Evolutionary conservation across 1,284 basidiomycete species (phyloP), one percentile per base, ranked within the genome.

Genomic region (Sanguinoderma infundibulare): DNA sequence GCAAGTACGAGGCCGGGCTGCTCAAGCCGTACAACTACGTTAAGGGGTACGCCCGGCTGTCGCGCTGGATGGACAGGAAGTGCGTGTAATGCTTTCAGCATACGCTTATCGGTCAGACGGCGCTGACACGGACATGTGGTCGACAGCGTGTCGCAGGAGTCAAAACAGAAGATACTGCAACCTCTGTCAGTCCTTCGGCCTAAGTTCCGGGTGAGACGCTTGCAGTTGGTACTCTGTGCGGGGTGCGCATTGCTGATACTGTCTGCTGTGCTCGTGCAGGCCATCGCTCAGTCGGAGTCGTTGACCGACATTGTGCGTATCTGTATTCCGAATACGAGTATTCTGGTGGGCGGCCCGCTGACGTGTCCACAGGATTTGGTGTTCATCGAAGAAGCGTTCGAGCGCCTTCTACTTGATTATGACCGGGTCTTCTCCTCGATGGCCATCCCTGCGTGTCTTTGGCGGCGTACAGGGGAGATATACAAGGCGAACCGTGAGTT

Each of bases 401-500:
- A 99, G 74, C 89, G 97, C 1, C 82, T 98, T 60, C 82, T 99
- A 62, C 86, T 98, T 20, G 96, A 98, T 72, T 98, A 98, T 73
- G 96, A 98, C 73, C 90, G 96, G 38, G 94, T 97, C 0, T 96
- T 98, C 75, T 93, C 92, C 10, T 92, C 93, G 0, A 97, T 98
- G 88, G 96, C 95, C 46, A 95, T 98, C 9, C 98, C 98, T 0
- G 95, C 95, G 0, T 99, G 97, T 69, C 83, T 99, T 6, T 99
- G 97, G 98, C 83, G 96, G 32, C 81, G 97, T 51, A 98, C 97
- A 1, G 98, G 98, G 28, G 96, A 99, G 78, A 98, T 99, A 62
- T 98, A 98, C 83, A 98, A 96, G 78, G 97, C 89, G 40, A 99
- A 99, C 74, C 87, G 94, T 62, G 96, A 98, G 77, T 97, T 97